Conservation (phyloP, 1,284 basidiomycete genomes). For the Fomitopsis palustris region DNA sequence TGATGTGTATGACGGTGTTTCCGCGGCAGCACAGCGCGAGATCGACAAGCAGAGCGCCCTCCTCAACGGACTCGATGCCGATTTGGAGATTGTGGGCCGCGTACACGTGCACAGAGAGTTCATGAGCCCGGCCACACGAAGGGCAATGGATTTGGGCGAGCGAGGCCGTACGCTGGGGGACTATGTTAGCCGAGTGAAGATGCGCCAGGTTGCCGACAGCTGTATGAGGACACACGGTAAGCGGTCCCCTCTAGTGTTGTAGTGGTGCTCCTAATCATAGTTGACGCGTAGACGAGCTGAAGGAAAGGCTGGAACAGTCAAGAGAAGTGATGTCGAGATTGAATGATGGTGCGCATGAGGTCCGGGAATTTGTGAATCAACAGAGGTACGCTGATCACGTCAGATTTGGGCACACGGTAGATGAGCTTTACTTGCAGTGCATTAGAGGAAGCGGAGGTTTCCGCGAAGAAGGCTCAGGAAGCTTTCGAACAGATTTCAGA, state of each 20-base stretch:
- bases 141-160: constrained; percentile 65
- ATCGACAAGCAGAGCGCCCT: constrained; percentile 60
- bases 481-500: constrained; percentile 53
- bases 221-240: constrained; percentile 69
- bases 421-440: constrained; percentile 34
- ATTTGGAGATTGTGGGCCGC: constrained; percentile 62
- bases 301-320: constrained; percentile 46
- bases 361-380: constrained; percentile 48
- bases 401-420: background rate
- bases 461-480: constrained; percentile 53
- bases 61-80: constrained; percentile 59
- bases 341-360: constrained; percentile 53
- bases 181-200: constrained; percentile 74
- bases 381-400: constrained; percentile 40
- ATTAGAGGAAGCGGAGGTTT: constrained; percentile 57
- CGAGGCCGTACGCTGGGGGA: constrained; percentile 69
- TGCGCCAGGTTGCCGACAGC: constrained; percentile 74
- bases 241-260: constrained; percentile 18
- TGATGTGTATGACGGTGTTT: constrained; percentile 66
- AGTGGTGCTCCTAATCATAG: background rate
- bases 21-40: constrained; percentile 50
- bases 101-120: constrained; percentile 73
- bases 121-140: constrained; percentile 58
- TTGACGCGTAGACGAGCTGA: constrained; percentile 48
- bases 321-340: constrained; percentile 53